Evolutionary conservation across 306 rosid species (phyloP), one percentile per base, ranked within the genome.

Genomic region (Prinsepia uniflora): DNA sequence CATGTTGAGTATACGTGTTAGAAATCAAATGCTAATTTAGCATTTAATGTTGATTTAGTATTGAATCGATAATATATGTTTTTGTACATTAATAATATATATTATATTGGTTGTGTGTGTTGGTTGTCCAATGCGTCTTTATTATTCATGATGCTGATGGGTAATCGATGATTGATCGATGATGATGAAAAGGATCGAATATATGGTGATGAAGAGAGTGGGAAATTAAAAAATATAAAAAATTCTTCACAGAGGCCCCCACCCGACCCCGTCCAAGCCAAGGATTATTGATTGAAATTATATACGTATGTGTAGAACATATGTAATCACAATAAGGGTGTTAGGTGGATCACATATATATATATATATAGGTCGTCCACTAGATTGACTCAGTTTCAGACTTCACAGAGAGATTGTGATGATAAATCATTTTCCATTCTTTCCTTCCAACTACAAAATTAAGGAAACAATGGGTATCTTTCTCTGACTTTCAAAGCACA

Each of bases 351-450:
- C 65, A n/a, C n/a, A n/a, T n/a, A n/a, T n/a, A n/a, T 67, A 61
- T 52, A 42, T 77, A 62, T 30, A 30, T 30, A 30, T 75, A 73
- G 67, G 68, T 79, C 69, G 59, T 62, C 75, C 79, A 72, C 68
- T 77, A 67, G 75, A 75, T 82, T 80, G 86, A 76, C 86, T 69
- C 74, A 66, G 80, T 67, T 62, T 75, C 52, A 43, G 17, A 42
- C 47, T 46, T 36, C 20, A 46, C 53, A 57, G 65, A 77, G 62
- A 75, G 75, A 24, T 24, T 72, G 79, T 71, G 83, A 83, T 80
- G 83, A 83, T 80, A 79, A 76, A 75, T 80, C 86, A 76, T 90
- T 84, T 75, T 84, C 89, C 71, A 49, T 80, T 83, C 76, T 81
- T 80, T 83, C 76, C 76, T 81, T 81, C 84, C 82, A 84, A 74